Evolutionary conservation across 331 rosid species (phyloP).

Genomic region (Erythrophleum ivorense): DNA sequence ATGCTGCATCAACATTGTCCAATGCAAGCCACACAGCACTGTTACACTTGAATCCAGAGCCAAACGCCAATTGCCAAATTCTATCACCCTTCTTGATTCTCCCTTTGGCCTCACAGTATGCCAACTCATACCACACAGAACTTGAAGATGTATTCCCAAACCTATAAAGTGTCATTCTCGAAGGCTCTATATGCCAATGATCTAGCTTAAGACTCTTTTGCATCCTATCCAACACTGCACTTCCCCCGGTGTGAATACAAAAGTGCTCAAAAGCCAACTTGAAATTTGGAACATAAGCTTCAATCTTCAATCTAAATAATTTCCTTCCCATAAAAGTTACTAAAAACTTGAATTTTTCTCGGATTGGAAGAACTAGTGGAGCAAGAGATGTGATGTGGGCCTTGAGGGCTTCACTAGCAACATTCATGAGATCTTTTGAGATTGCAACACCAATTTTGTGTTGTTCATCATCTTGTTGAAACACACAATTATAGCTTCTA

Average conservation of each 20-base stretch:
- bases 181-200: not conserved
- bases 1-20: not conserved
- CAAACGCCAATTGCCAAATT: not conserved
- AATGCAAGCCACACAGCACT: not conserved
- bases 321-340: too few species aligned
- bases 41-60: not conserved
- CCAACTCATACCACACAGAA: too few species aligned
- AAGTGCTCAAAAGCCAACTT: not conserved
- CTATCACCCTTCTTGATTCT: too few species aligned
- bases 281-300: too few species aligned
- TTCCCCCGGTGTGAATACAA: not conserved
- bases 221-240: not conserved
- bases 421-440: not conserved
- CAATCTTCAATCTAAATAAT: too few species aligned
- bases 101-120: too few species aligned
- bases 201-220: conserved; percentile 40
- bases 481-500: not conserved
- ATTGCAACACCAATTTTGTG: too few species aligned
- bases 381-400: not conserved
- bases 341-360: not conserved
- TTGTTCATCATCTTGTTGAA: not conserved
- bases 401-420: not conserved
- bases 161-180: too few species aligned
- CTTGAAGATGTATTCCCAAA: too few species aligned
- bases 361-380: conserved; percentile 8